These are phyloP conservation scores for Dryadomyces quercivorus DNA, from an alignment of 2,329 filamentous ascomycete species.

Conservation along the genomic window DNA sequence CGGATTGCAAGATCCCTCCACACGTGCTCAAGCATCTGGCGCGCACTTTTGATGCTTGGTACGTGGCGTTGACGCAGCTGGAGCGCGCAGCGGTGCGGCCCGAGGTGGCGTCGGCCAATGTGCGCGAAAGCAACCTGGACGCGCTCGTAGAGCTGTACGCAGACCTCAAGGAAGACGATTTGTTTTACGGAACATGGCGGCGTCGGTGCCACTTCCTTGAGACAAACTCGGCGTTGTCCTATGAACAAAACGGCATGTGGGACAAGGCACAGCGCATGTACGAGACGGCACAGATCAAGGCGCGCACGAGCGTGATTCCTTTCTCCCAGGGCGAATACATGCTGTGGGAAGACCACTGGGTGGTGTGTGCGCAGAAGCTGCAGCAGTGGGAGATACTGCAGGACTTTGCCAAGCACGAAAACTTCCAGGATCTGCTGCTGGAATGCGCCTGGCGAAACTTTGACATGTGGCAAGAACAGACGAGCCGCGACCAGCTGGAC, in stretches of 20 bases:
- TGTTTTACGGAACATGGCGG: conserved; percentile 97
- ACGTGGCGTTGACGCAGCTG: conserved; percentile 80
- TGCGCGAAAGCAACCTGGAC: conserved; percentile 90
- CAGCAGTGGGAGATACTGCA: conserved; percentile 98
- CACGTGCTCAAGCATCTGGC: conserved; percentile 94
- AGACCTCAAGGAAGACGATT: conserved; percentile 81
- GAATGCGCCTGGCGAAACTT: conserved; percentile 94
- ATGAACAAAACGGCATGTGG: conserved; percentile 99
- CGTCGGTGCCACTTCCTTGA: conserved; percentile 92
- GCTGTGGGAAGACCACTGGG: conserved; percentile 99
- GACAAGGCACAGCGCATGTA: conserved; percentile 97
- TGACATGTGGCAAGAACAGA: conserved; percentile 83
- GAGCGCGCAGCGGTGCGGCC: conserved; percentile 82
- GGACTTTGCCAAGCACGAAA: conserved; percentile 98
- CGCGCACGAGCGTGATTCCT: conserved; percentile 86
- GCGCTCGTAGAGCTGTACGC: conserved; percentile 91
- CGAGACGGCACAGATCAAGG: conserved; percentile 93
- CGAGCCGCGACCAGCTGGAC: conserved; percentile 81
- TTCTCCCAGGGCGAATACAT: conserved; percentile 97
- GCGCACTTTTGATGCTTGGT: conserved; percentile 93
- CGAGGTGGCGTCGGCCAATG: conserved; percentile 67
- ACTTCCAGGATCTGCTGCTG: conserved; percentile 88
- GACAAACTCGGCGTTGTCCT: conserved; percentile 92
- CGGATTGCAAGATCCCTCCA: conserved; percentile 82
- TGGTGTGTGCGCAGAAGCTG: conserved; percentile 91